phyloP scores from a whole-genome alignment of 2,329 filamentous ascomycete genomes.

The Neurospora sp. region DNA sequence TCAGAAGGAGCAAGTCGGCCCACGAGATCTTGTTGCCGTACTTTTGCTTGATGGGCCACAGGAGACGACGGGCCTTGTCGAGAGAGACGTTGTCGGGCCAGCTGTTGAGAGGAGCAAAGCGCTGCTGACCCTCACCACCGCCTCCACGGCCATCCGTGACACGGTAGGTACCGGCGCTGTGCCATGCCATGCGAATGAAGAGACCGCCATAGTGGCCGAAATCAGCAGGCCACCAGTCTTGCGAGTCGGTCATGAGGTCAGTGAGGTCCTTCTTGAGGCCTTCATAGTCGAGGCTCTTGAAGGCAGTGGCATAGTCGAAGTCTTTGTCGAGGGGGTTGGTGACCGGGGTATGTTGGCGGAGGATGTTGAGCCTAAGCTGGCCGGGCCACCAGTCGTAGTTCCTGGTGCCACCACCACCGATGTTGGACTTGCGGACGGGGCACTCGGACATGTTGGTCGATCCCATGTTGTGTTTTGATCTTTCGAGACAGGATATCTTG shows the following conservation, averaged over 20 bases:
- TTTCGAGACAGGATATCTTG: neutral
- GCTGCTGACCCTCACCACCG: constrained; percentile 64
- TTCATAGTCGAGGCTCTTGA: constrained; percentile 61
- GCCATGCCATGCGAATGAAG: constrained; percentile 75
- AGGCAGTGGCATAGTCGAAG: constrained; percentile 64
- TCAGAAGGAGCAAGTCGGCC: constrained; percentile 62
- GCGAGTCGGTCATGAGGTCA: constrained; percentile 65
- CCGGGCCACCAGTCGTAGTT: constrained; percentile 70
- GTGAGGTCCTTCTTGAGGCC: constrained; percentile 64
- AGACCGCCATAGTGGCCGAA: constrained; percentile 74
- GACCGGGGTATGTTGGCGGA: constrained; percentile 57
- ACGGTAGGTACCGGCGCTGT: constrained; percentile 70
- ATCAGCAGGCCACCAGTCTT: constrained; percentile 76
- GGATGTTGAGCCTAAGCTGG: constrained; percentile 56
- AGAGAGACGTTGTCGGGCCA: constrained; percentile 73
- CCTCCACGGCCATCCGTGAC: constrained; percentile 66
- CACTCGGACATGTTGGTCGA: constrained; percentile 22
- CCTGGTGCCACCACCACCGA: constrained; percentile 53
- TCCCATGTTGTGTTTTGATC: neutral
- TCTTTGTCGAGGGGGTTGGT: constrained; percentile 55
- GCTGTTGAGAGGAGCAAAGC: constrained; percentile 71
- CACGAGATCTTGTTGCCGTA: constrained; percentile 76
- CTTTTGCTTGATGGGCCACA: constrained; percentile 79
- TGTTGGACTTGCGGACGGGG: constrained; percentile 26
- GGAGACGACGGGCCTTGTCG: constrained; percentile 69